Evolutionary conservation across 257 asterid species (phyloP).

Genomic region (Rubia yunnanensis): DNA sequence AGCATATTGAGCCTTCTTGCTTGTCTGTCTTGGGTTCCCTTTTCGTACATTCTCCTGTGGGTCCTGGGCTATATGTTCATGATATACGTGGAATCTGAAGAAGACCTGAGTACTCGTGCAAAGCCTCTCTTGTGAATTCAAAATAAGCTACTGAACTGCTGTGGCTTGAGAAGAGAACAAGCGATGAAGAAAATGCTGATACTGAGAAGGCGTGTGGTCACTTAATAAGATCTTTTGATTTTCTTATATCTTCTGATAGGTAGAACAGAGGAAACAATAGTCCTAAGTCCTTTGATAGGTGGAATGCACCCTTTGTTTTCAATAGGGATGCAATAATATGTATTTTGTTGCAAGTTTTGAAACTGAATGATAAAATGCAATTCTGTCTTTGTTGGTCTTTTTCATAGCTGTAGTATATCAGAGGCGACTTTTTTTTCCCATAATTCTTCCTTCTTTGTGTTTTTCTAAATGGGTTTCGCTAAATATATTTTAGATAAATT

Average conservation of each 20-base stretch:
- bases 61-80: constrained; percentile 59
- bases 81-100: constrained; percentile 62
- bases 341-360: background rate
- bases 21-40: constrained; percentile 68
- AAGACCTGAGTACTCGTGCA: constrained; percentile 72
- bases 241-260: background rate
- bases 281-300: background rate
- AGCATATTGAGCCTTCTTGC: constrained; percentile 75
- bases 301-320: background rate
- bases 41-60: constrained; percentile 52
- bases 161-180: constrained; percentile 1
- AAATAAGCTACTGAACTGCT: background rate
- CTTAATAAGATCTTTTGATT: background rate
- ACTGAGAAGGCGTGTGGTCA: background rate
- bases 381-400: background rate
- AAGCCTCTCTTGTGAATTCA: constrained; percentile 40
- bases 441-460: no score
- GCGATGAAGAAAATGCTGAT: background rate
- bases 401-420: background rate
- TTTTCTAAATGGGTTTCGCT: no score
- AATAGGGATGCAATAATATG: background rate
- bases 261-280: background rate
- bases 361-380: background rate
- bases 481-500: no score
- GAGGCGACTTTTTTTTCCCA: no score